phyloP scores from a whole-genome alignment of 345 rosid genomes.

The Eucalyptus tenuipes region DNA sequence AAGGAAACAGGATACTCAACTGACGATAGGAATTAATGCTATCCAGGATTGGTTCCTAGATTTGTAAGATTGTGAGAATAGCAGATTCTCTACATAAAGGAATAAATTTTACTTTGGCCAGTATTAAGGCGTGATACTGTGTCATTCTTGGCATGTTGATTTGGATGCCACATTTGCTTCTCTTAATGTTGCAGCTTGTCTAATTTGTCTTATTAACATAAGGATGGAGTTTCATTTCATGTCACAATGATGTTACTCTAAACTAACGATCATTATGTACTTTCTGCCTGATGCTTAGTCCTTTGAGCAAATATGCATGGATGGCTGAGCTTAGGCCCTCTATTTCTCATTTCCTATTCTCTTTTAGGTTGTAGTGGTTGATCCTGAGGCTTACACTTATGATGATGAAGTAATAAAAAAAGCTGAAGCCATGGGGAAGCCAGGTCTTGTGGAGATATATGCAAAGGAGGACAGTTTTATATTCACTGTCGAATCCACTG shows the following conservation, averaged over 20 bases:
- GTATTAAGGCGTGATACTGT: background rate
- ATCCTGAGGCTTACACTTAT: conserved; percentile 84
- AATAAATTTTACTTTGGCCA: background rate
- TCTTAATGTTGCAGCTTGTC: background rate
- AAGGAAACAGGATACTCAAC: background rate
- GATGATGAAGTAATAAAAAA: conserved; percentile 91
- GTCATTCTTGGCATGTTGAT: background rate
- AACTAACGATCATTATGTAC: background rate
- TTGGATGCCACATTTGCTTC: background rate
- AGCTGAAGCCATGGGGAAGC: conserved; percentile 87
- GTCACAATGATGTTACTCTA: background rate
- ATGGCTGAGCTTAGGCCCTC: background rate
- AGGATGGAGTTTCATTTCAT: background rate
- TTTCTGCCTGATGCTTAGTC: background rate
- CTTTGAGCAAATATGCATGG: background rate
- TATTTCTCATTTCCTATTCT: background rate
- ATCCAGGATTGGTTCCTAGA: background rate
- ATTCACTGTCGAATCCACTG: conserved; percentile 91
- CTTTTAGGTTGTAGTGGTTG: conserved; percentile 61
- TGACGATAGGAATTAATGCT: background rate
- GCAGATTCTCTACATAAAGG: background rate
- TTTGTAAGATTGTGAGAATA: background rate
- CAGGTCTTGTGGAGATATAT: conserved; percentile 77
- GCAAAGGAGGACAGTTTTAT: conserved; percentile 81
- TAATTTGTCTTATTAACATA: background rate